Conservation (phyloP, 257 asterid species). For the Gynochthodes officinalis region DNA sequence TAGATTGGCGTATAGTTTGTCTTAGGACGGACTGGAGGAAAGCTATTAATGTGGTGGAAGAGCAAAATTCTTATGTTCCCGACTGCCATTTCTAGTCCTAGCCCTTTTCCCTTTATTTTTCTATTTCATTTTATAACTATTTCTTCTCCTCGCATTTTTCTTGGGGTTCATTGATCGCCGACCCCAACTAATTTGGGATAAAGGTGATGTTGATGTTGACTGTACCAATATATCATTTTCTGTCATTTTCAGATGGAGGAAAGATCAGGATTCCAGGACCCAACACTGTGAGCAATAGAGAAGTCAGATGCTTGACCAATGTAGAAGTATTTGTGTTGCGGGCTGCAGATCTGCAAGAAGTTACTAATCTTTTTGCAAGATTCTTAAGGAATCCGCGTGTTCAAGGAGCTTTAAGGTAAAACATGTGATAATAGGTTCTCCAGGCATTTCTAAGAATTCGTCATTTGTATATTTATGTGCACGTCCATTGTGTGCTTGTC, state of each 20-base stretch:
- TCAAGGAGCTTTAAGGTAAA: conserved; percentile 87
- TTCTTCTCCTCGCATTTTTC: no score
- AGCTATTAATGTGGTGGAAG: no score
- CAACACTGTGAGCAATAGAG: conserved; percentile 60
- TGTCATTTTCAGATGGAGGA: conserved; percentile 44
- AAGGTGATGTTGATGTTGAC: no score
- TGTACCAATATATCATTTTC: neutral
- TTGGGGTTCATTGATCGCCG: no score
- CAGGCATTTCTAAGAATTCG: neutral
- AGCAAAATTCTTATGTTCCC: no score
- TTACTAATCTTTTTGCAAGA: conserved; percentile 69
- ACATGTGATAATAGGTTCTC: neutral
- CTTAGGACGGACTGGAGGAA: no score
- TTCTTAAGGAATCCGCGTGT: conserved; percentile 73
- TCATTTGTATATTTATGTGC: neutral
- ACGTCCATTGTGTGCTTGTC: neutral
- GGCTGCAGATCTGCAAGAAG: conserved; percentile 82
- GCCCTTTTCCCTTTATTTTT: no score
- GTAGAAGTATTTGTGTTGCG: conserved; percentile 82
- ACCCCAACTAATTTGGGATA: no score
- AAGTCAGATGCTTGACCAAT: conserved; percentile 61
- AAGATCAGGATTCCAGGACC: conserved; percentile 65
- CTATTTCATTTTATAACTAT: no score
- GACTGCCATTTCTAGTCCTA: no score
- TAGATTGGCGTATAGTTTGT: no score